Evolutionary conservation across 2,329 filamentous ascomycete genomes (phyloP), one percentile per base, ranked within the genome.

Genomic region (Apiospora sp.): DNA sequence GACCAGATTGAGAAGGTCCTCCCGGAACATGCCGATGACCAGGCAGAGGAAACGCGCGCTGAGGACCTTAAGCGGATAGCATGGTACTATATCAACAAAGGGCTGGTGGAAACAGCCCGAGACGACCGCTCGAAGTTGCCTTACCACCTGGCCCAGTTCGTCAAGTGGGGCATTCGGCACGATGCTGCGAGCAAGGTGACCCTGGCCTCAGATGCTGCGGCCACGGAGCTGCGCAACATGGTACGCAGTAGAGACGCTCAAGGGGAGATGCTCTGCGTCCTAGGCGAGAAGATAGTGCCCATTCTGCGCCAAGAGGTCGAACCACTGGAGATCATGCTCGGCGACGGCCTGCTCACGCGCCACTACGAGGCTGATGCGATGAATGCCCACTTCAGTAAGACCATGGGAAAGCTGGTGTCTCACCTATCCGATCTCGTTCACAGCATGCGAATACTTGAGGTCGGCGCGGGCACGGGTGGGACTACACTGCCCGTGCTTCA

Each of bases 241-340:
- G 74, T 75, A 19, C 49, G 68, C 8, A 69, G 27, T 43, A 22
- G 51, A 4, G 73, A 73, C 46, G 77, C 73, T n/a, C 73, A 77
- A 27, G 77, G 77, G 8, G 75, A 77, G 73, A 61, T 79, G 73
- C 69, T 79, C 37, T 77, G 75, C 67, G 70, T 71, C 4, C 72
- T 80, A 4, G 79, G 79, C 34, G 74, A 76, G 24, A 27, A 72
- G 14, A 74, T 81, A 10, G 68, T 72, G 13, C 71, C 71, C 3
- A 79, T 80, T 68, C 67, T 81, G n/a, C 76, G 76, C 1, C 64
- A 71, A 22, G 72, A 79, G 69, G 71, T 77, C 3, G 71, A 78
- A 64, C 73, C 77, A 1, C 77, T 81, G 12, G 77, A 80, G 44
- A 70, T 81, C 6, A 79, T 81, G 78, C 72, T 81, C 44, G 69